phyloP scores from a whole-genome alignment of 306 rosid genomes.

The Cucumis melo region DNA sequence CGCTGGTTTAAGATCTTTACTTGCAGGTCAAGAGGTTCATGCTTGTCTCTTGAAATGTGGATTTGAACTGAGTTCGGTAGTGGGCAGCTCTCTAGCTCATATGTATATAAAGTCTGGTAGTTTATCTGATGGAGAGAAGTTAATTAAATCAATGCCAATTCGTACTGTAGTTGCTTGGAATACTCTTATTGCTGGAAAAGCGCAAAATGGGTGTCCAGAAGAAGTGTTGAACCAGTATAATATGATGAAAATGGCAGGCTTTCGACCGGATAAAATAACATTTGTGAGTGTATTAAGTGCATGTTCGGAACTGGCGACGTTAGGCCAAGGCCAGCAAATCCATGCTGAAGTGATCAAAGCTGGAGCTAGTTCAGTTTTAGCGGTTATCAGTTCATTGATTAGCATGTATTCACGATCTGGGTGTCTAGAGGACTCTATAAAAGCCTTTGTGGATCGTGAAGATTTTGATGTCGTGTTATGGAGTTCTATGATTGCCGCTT shows the following conservation, averaged over 20 bases:
- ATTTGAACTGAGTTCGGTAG: slow-evolving; percentile 57
- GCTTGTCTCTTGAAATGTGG: slow-evolving; percentile 59
- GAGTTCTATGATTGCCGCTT: slow-evolving; percentile 86
- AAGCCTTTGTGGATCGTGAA: slow-evolving; percentile 44
- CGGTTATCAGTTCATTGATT: slow-evolving; percentile 54
- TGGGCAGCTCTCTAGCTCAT: slow-evolving; percentile 77
- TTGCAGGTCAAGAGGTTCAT: slow-evolving; percentile 60
- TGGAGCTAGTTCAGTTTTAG: slow-evolving; percentile 49
- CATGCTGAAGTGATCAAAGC: slow-evolving; percentile 73
- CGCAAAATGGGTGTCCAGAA: slow-evolving; percentile 44
- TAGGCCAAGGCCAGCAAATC: slow-evolving; percentile 82
- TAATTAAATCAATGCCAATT: slow-evolving; percentile 48
- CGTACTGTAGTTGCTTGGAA: slow-evolving; percentile 86
- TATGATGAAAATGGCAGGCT: slow-evolving; percentile 59
- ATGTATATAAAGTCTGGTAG: slow-evolving; percentile 83
- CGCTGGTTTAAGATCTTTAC: slow-evolving; percentile 51
- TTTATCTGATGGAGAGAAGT: slow-evolving; percentile 55
- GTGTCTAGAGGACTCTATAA: slow-evolving; percentile 57
- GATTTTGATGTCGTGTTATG: slow-evolving; percentile 51
- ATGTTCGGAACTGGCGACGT: slow-evolving; percentile 60
- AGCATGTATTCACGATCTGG: slow-evolving; percentile 90
- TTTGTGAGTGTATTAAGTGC: slow-evolving; percentile 63
- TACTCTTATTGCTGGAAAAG: slow-evolving; percentile 83
- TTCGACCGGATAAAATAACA: slow-evolving; percentile 67
- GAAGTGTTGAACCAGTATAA: slow-evolving; percentile 54